Base-by-base conservation (phyloP, 2,329 filamentous ascomycete species). In the Scedosporium dehoogii region DNA sequence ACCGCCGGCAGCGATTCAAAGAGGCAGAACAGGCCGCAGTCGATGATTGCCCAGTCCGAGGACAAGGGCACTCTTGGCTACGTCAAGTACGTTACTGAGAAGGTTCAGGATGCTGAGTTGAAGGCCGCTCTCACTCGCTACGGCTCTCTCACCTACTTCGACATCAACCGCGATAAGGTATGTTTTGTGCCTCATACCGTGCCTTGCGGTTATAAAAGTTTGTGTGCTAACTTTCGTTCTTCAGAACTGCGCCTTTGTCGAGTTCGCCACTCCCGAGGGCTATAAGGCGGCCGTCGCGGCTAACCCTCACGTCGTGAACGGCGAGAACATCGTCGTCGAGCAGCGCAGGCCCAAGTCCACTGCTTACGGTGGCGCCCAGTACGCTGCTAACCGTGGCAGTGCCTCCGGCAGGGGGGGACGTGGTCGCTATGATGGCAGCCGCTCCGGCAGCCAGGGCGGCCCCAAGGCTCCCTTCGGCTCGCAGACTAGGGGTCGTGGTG, bases 181-280 rank as follows among this genome's bases (percentile, higher is more conserved):
- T 65, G 76, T 73, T 12, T 27, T 10, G 44, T 42, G 3, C 18
- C 10, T 38, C 25, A 21, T 23, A 12, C 46, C 12, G 3, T 57
- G 16, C n/a, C 10, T 12, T 21, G 10, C 14, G 5, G 33, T 38
- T 16, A 41, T 21, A 16, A 9, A 51, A 29, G n/a, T 27, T 4
- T 23, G 5, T 7, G 16, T 58, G 27, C 27, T 6, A 60, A 38
- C 33, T 4, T 44, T n/a, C 33, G 4, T 12, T 46, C 27, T 63
- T 16, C 38, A 96, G 93, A 97, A 94, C 82, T 97, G 92, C 71
- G 94, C 94, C 27, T 97, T 97, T 72, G 91, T 97, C 64, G 94
- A 99, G 74, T 99, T 94, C 75, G 89, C 87, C 71, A 89, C 88
- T 57, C 73, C 85, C 23, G 86, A 92, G 62, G 91, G 86, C 57